phyloP scores from a whole-genome alignment of 192 early-diverging fungal genomes.

The Coemansia sp. region DNA sequence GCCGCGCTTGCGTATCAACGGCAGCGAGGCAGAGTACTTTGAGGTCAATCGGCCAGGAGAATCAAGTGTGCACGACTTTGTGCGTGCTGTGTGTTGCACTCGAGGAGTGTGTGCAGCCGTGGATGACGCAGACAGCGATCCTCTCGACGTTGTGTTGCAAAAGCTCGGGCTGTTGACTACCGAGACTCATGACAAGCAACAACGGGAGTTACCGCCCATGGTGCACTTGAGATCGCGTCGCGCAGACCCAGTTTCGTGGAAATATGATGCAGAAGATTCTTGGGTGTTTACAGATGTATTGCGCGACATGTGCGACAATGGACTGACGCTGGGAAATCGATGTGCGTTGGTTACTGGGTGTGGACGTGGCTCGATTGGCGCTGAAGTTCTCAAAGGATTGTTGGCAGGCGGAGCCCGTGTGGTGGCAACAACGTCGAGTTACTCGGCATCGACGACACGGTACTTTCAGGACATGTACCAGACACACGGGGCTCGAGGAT shows the following conservation, averaged over 20 bases:
- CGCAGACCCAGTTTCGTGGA: constrained; percentile 59
- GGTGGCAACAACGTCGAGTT: constrained; percentile 89
- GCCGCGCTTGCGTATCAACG: constrained; percentile 61
- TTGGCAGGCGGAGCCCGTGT: constrained; percentile 85
- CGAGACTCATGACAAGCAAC: neutral
- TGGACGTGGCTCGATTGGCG: constrained; percentile 87
- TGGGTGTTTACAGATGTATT: constrained; percentile 70
- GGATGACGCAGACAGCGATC: neutral
- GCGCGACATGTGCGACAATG: constrained; percentile 70
- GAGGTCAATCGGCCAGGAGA: constrained; percentile 28
- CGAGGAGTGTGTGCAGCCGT: neutral
- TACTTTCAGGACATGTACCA: constrained; percentile 90
- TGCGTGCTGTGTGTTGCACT: constrained; percentile 5
- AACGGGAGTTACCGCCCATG: constrained; percentile 55
- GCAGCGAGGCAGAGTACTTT: constrained; percentile 15
- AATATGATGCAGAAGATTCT: constrained; percentile 70
- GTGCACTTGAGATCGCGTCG: constrained; percentile 66
- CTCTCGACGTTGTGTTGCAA: constrained; percentile 22
- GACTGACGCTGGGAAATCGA: constrained; percentile 77
- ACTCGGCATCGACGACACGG: constrained; percentile 73
- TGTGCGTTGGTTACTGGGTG: constrained; percentile 85
- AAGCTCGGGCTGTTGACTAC: constrained; percentile 18
- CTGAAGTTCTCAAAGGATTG: constrained; percentile 84
- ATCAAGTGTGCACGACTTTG: constrained; percentile 19
- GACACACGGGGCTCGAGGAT: constrained; percentile 82